These are phyloP conservation scores for Anisodus acutangulus DNA, from an alignment of 257 asterid genomes.

Conservation along the genomic window DNA sequence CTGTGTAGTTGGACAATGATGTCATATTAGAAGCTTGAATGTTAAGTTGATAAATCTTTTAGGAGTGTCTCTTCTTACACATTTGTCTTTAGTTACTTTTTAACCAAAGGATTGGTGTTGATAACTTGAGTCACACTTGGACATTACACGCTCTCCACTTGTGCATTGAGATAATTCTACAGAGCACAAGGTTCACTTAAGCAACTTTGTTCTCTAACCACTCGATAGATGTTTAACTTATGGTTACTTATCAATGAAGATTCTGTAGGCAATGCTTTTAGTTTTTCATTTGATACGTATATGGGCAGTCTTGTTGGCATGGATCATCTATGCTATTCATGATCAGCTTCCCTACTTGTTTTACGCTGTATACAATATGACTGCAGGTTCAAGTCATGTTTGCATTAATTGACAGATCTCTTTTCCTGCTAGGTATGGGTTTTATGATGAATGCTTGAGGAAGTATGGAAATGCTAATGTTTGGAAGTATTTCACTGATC, in stretches of 20 bases:
- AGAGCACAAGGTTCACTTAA: background rate
- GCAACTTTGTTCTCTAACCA: conserved; percentile 6
- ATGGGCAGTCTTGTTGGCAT: background rate
- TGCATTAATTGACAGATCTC: conserved; percentile 35
- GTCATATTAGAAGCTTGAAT: background rate
- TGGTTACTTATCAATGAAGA: conserved; percentile 21
- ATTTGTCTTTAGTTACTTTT: background rate
- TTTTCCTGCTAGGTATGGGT: conserved; percentile 74
- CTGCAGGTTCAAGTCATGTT: conserved; percentile 22
- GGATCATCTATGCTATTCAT: conserved; percentile 10
- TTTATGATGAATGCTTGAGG: conserved; percentile 96
- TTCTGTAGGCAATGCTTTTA: background rate
- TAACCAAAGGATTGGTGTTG: conserved; percentile 8
- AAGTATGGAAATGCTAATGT: conserved; percentile 97
- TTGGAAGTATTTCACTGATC: conserved; percentile 96
- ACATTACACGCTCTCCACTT: background rate
- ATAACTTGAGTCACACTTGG: conserved; percentile 2
- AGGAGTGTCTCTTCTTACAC: background rate
- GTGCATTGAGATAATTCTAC: background rate
- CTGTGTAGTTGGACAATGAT: conserved; percentile 19
- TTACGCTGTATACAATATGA: background rate
- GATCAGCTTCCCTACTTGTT: background rate
- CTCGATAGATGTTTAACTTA: background rate
- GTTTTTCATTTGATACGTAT: background rate
- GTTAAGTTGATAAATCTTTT: conserved; percentile 16